Evolutionary conservation across 768 basidiomycete species (phyloP), one percentile per base, ranked within the genome.

Genomic region (Paxillus ammoniavirescens): DNA sequence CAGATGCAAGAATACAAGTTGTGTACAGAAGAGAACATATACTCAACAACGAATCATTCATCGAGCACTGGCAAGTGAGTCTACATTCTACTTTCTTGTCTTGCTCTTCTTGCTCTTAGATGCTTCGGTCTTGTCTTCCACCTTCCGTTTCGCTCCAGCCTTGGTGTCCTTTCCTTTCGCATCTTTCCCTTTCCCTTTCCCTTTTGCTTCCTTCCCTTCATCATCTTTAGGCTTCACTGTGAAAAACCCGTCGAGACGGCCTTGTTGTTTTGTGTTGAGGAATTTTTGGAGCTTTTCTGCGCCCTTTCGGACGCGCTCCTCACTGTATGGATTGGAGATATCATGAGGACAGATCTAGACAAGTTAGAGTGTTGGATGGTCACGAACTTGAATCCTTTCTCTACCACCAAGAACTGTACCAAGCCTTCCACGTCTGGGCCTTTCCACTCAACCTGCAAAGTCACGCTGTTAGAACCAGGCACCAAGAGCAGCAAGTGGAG

Each of bases 231-330:
- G 71, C 63, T 89, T 84, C 10, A 84, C 82, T 1, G 86, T 83
- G 73, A 99, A 99, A 73, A 99, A 99, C 0, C 93, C 89, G 63
- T 98, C 97, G 13, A 99, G 78, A 9, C 97, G 86, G 8, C 97
- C 95, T 72, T 99, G 97, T 63, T 98, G 97, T 66, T 98, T 98
- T 33, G 86, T 82, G 49, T 82, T 86, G 47, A 98, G 75, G 69
- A 82, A 89, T 63, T 94, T 97, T 44, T 84, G 77, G 41, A 99
- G 81, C 66, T 98, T 97, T 43, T 97, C 93, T 4, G 91, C 95
- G 23, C 94, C 94, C 68, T 91, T 94, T 30, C 96, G 84, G 3
- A 99, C 93, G 18, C 97, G 88, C 9, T 99, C 97, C 77, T 98
- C 97, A 61, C 96, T 98, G 65, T 18, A 21, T n/a, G 15, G n/a